Conservation (phyloP, 2,329 filamentous ascomycete species). For the Trichophyton schoenleinii region DNA sequence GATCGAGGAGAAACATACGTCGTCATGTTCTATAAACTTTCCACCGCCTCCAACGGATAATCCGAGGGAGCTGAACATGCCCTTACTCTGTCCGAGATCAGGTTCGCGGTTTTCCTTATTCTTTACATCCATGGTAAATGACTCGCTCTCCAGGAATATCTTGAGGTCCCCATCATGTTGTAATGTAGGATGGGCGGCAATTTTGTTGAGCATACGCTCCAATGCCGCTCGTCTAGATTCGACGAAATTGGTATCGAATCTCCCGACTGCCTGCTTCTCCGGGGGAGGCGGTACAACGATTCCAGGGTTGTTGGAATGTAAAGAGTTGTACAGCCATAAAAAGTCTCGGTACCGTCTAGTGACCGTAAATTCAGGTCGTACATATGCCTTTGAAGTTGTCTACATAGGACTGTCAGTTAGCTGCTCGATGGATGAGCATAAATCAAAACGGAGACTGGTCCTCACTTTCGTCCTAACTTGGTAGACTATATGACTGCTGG, state of each 20-base stretch:
- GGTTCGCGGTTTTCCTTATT: slow-evolving; percentile 91
- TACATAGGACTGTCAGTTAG: slow-evolving; percentile 24
- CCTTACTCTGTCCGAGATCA: slow-evolving; percentile 77
- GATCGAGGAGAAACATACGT: slow-evolving; percentile 45
- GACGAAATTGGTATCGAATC: slow-evolving; percentile 94
- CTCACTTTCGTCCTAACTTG: slow-evolving; percentile 80
- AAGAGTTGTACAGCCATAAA: slow-evolving; percentile 88
- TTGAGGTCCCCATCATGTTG: slow-evolving; percentile 92
- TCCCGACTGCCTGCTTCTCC: slow-evolving; percentile 92
- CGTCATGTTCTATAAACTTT: slow-evolving; percentile 97
- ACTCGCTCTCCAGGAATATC: slow-evolving; percentile 89
- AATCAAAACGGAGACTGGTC: background rate
- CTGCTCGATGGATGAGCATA: background rate
- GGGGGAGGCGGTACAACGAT: slow-evolving; percentile 91
- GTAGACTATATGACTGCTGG: slow-evolving; percentile 95
- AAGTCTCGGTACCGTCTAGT: slow-evolving; percentile 93
- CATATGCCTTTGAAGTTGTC: slow-evolving; percentile 94
- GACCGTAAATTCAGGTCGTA: slow-evolving; percentile 81
- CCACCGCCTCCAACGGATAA: slow-evolving; percentile 60
- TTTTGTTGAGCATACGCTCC: slow-evolving; percentile 97
- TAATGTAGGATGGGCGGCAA: slow-evolving; percentile 71
- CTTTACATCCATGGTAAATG: slow-evolving; percentile 93
- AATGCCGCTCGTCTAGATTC: slow-evolving; percentile 81
- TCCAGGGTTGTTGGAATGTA: slow-evolving; percentile 89
- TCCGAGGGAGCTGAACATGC: slow-evolving; percentile 75